Conservation (phyloP, 768 basidiomycete genomes). For the Leucosporidium creatinivorum region DNA sequence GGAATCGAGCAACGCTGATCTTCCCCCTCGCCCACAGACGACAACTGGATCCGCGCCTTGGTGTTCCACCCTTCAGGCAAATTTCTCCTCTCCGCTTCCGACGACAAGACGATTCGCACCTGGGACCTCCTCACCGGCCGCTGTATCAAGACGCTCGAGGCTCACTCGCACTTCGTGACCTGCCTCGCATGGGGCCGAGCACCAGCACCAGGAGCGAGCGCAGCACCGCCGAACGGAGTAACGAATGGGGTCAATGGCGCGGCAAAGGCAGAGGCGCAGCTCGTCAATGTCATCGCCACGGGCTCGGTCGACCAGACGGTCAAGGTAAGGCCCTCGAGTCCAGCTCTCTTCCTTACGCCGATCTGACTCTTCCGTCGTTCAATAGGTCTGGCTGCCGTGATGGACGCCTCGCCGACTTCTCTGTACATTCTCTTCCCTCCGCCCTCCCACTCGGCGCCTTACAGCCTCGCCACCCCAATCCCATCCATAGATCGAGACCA, state of each 20-base stretch:
- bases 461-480: too few relatives aligned
- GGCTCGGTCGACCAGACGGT: slow-evolving; percentile 49
- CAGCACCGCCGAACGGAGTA: slow-evolving; percentile 10
- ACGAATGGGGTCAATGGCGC: slow-evolving; percentile 16
- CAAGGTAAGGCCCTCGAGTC: too few relatives aligned
- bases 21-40: slow-evolving; percentile 45
- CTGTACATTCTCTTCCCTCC: too few relatives aligned
- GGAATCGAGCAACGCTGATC: slow-evolving; percentile 51
- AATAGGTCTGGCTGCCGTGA: too few relatives aligned
- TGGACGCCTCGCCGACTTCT: too few relatives aligned
- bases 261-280: slow-evolving; percentile 35
- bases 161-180: slow-evolving; percentile 57
- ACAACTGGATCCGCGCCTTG: slow-evolving; percentile 83
- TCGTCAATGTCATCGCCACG: slow-evolving; percentile 50
- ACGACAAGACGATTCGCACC: slow-evolving; percentile 82
- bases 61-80: slow-evolving; percentile 87
- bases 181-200: slow-evolving; percentile 37
- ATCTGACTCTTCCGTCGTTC: too few relatives aligned
- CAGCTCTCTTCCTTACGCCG: too few relatives aligned
- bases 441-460: too few relatives aligned
- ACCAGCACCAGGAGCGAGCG: slow-evolving; percentile 8
- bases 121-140: slow-evolving; percentile 83
- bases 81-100: slow-evolving; percentile 79
- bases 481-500: too few relatives aligned
- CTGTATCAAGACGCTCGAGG: slow-evolving; percentile 78